A percentile compares a stretch with the other conserved stretches of the same genome.
Evolutionary conservation across 2,329 filamentous ascomycete species (phyloP).

Genomic region (Hansfordia pulvinata): DNA sequence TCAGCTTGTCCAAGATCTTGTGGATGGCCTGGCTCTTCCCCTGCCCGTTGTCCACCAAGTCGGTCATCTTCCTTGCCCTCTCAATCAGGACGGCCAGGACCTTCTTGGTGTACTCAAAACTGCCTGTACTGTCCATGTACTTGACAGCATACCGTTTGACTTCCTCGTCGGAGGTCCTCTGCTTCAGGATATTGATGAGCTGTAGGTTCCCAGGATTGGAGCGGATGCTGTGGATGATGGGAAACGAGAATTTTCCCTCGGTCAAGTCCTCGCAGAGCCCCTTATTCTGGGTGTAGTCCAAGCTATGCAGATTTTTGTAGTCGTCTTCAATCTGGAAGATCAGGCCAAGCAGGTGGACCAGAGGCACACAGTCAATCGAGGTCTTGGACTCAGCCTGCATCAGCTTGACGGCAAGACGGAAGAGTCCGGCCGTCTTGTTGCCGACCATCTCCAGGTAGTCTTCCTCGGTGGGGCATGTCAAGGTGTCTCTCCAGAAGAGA

Average conservation of each 20-base stretch:
- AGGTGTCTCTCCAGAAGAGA: constrained; percentile 74
- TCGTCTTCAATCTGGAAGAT: constrained; percentile 90
- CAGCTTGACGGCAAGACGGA: constrained; percentile 71
- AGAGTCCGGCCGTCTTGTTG: constrained; percentile 82
- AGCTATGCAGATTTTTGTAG: constrained; percentile 72
- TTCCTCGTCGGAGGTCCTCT: constrained; percentile 74
- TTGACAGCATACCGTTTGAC: constrained; percentile 83
- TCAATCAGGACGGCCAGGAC: constrained; percentile 51
- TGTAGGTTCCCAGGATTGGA: constrained; percentile 60
- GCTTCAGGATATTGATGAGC: constrained; percentile 82
- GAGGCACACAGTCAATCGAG: constrained; percentile 58
- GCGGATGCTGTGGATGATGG: constrained; percentile 86
- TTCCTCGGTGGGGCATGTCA: constrained; percentile 73
- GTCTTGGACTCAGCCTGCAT: constrained; percentile 63
- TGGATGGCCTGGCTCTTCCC: constrained; percentile 44
- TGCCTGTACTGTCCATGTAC: constrained; percentile 84
- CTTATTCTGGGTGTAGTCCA: constrained; percentile 77
- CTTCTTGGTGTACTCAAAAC: constrained; percentile 70
- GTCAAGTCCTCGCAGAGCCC: constrained; percentile 91
- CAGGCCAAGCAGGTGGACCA: constrained; percentile 75
- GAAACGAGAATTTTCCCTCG: constrained; percentile 94
- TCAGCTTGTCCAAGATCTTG: constrained; percentile 57
- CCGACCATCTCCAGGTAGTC: constrained; percentile 92
- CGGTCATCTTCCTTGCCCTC: constrained; percentile 48
- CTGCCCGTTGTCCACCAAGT: constrained; percentile 49